Base-by-base conservation (phyloP, 345 rosid genomes). In the Acer yangbiense region DNA sequence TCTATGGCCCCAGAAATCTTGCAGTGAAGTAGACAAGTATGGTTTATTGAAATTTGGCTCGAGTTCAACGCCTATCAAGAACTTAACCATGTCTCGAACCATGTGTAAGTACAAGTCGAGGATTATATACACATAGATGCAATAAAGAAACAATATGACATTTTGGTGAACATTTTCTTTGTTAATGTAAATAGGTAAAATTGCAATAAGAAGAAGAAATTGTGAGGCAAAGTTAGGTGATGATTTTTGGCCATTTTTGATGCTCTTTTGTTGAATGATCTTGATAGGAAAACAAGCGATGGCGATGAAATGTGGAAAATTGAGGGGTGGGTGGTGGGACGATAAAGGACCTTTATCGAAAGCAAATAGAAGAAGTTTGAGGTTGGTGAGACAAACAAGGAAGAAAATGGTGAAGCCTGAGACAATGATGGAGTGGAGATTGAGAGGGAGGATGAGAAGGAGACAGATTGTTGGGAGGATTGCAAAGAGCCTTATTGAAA, bases 351-450 rank as follows among this genome's bases (percentile, higher is more conserved):
- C 90, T 4, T 79, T 72, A 4, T 76, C 82, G 17, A 85, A 83
- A 57, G 91, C 89, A 39, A 88, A 87, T 72, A 85, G 83, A 14
- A 87, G 70, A 65, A 90, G 83, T 76, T 88, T 88, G 86, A 90
- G 88, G 63, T 83, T 88, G 9, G 85, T 86, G 17, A 87, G 88
- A 87, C 90, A 88, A 50, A 81, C 69, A 60, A 84, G 54, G 84
- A 84, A 83, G 74, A 25, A 25, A 25, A 25, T 1, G 27, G 27
- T 25, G 27, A 25, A 25, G 27, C 27, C 27, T 25, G 27, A 25
- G 27, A 25, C 2, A 25, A 25, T 25, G 27, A 25, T 25, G 27
- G 27, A 25, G 27, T 25, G 27, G 27, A 25, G 27, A 25, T 25
- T 25, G 27, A 25, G 27, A 25, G 27, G 25, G 48, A 88, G 81